Evolutionary conservation across 1,139 yeast species (phyloP), one percentile per base, ranked within the genome.

Genomic region (Debaryomyces sp.): DNA sequence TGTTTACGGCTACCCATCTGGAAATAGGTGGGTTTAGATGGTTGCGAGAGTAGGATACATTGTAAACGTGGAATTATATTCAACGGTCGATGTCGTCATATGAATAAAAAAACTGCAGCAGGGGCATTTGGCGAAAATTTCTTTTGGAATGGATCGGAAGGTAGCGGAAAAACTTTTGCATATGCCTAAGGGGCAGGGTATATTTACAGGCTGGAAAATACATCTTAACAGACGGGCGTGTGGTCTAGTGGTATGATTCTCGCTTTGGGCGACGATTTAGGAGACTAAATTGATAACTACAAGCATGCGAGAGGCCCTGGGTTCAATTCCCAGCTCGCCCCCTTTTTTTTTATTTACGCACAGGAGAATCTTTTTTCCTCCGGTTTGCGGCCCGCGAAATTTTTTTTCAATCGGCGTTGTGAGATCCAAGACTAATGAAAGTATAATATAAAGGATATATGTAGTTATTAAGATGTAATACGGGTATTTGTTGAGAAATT

Each of bases 261-360:
- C 59, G 59, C 59, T 55, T 55, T 55, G 59, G 59, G 59, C 53
- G 55, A 51, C 48, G 44, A 41, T 47, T 42, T 24, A 32, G 45
- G 41, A 41, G 35, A 52, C 53, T 47, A 33, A 47, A 47, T 47
- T 46, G 54, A 48, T 44, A 26, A 47, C 48, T 45, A 50, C 58
- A 54, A 54, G 38, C 48, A 54, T 55, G 58, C 56, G 58, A 55
- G 58, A 55, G 58, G 58, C 58, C 59, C 59, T 55, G 59, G 59
- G 59, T 55, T 55, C 59, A 55, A 55, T 54, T 55, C 59, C 59
- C 59, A 55, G 59, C 59, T 55, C 58, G 57, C 59, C 59, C 59
- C 58, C 3, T 42, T 49, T 45, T 50, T 50, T 48, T 47, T 45
- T 36, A 24, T 12, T 42, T 21, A 4, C 23, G 18, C 18, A 13